Conservation (phyloP, 768 basidiomycete species). For the Lactarius evosmus region DNA sequence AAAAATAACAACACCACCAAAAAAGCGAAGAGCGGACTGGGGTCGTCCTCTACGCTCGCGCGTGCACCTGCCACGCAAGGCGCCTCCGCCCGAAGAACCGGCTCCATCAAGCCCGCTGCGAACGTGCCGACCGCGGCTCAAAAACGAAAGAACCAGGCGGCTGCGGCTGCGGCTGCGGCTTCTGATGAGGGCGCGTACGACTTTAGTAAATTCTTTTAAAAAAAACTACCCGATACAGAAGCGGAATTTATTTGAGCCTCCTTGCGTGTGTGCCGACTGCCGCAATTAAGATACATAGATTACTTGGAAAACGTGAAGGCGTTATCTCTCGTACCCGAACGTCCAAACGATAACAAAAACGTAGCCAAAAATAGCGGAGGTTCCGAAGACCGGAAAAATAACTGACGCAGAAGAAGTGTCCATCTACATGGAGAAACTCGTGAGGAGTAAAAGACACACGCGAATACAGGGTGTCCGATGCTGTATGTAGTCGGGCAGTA, state of each 20-base stretch:
- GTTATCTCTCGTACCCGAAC: no score
- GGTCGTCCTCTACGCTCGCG: background rate
- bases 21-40: background rate
- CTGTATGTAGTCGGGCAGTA: background rate
- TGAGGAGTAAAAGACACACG: no score
- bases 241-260: background rate
- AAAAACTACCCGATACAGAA: background rate
- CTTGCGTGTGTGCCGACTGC: background rate
- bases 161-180: constrained; percentile 22
- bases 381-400: background rate
- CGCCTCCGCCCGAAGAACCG: background rate
- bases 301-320: background rate
- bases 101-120: constrained; percentile 36
- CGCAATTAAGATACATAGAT: background rate
- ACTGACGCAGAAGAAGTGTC: background rate
- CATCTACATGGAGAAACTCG: background rate
- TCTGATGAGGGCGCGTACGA: constrained; percentile 48
- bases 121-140: constrained; percentile 35
- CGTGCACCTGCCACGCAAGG: background rate
- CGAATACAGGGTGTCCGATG: background rate
- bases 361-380: background rate
- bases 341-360: background rate
- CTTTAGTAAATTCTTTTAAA: constrained; percentile 54
- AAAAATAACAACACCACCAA: background rate
- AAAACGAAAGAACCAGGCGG: constrained; percentile 31